phyloP scores from a whole-genome alignment of 2,329 filamentous ascomycete species.

The Rhytidhysteron rufulum region DNA sequence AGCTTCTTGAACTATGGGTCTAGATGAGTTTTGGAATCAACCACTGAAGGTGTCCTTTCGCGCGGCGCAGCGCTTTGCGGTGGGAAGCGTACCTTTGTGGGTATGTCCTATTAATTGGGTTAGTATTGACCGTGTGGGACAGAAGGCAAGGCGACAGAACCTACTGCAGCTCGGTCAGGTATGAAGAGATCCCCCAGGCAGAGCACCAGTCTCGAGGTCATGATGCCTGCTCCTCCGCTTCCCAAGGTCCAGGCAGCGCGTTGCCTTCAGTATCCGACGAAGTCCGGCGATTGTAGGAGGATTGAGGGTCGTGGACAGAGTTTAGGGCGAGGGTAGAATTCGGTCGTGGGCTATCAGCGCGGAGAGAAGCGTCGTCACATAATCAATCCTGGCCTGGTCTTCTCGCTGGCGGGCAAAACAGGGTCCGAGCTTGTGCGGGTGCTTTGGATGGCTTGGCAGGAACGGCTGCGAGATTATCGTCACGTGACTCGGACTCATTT shows the following conservation, averaged over 20 bases:
- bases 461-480: too few species aligned
- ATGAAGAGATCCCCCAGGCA: constrained; percentile 42
- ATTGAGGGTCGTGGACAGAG: too few species aligned
- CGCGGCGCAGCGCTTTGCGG: background rate
- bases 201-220: constrained; percentile 41
- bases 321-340: too few species aligned
- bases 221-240: constrained; percentile 22
- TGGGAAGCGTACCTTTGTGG: constrained; percentile 33
- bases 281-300: background rate
- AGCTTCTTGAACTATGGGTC: constrained; percentile 49
- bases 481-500: too few species aligned
- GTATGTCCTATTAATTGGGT: constrained; percentile 39
- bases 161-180: constrained; percentile 39
- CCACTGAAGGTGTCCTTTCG: background rate
- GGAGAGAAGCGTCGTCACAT: too few species aligned
- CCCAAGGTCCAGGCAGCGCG: too few species aligned
- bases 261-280: background rate
- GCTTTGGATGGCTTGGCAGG: too few species aligned
- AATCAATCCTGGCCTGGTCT: too few species aligned
- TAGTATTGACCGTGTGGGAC: constrained; percentile 30
- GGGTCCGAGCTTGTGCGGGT: too few species aligned
- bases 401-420: too few species aligned
- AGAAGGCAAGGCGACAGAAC: constrained; percentile 11
- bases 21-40: background rate
- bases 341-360: too few species aligned